phyloP scores from a whole-genome alignment of 352 stramenopile genomes.

The Phytophthora meadii region DNA sequence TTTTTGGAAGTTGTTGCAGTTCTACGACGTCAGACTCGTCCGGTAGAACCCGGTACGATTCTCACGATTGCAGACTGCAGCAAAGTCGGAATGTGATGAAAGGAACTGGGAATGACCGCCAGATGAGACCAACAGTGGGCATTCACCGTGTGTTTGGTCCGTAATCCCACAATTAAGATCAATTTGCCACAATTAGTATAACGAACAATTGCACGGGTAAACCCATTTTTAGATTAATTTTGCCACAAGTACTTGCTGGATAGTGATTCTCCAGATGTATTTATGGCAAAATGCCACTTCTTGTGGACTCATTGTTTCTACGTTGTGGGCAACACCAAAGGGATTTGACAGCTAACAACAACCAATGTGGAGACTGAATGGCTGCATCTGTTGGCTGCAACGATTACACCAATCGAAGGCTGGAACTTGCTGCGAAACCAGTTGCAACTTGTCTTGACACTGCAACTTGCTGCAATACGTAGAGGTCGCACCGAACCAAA shows the following conservation, averaged over 20 bases:
- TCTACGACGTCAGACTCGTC: constrained; percentile 17
- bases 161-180: constrained; percentile 1
- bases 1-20: constrained; percentile 11
- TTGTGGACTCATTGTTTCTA: constrained; percentile 34
- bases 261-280: not conserved
- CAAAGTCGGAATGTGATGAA: constrained; percentile 25
- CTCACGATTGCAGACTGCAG: constrained; percentile 18
- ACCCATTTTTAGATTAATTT: too few relatives aligned
- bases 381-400: constrained; percentile 20
- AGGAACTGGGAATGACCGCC: constrained; percentile 7
- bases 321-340: constrained; percentile 15
- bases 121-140: constrained; percentile 20
- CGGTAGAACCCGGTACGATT: not conserved
- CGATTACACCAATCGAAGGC: constrained; percentile 20
- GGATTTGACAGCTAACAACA: constrained; percentile 14
- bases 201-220: too few relatives aligned
- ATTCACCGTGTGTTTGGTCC: constrained; percentile 9
- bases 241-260: not conserved
- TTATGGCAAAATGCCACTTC: constrained; percentile 3
- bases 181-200: not conserved
- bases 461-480: constrained; percentile 10
- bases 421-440: constrained; percentile 30
- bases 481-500: constrained; percentile 6
- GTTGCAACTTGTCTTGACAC: constrained; percentile 9
- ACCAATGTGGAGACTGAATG: constrained; percentile 20